Evolutionary conservation across 2,329 filamentous ascomycete species (phyloP).

Genomic region (Nemania sp.): DNA sequence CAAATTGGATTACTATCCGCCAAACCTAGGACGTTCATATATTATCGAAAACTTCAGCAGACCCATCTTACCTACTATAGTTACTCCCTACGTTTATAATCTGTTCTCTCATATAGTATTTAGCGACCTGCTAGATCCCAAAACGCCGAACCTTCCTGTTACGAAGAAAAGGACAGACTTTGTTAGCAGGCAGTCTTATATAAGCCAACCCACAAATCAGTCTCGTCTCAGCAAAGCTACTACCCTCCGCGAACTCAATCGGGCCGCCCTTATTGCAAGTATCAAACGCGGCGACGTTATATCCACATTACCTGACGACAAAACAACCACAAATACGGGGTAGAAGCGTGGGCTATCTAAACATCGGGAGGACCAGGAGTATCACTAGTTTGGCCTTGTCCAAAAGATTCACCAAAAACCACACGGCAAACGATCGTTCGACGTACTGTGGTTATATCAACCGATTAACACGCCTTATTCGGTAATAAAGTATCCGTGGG

Average conservation of each 20-base stretch:
- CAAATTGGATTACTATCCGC: slow-evolving; percentile 42
- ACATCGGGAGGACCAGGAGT: slow-evolving; percentile 47
- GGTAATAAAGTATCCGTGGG: slow-evolving; percentile 67
- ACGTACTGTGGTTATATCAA: slow-evolving; percentile 75
- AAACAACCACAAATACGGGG: slow-evolving; percentile 52
- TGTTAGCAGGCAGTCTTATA: slow-evolving; percentile 26
- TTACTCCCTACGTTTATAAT: slow-evolving; percentile 69
- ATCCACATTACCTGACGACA: slow-evolving; percentile 49
- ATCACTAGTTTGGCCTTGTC: slow-evolving; percentile 73
- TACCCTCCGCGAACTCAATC: slow-evolving; percentile 14
- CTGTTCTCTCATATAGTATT: slow-evolving; percentile 68
- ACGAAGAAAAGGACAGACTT: slow-evolving; percentile 38
- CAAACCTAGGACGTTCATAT: slow-evolving; percentile 22
- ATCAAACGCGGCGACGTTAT: slow-evolving; percentile 54
- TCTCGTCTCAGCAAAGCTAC: neutral
- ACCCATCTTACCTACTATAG: slow-evolving; percentile 54
- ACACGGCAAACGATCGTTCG: slow-evolving; percentile 50
- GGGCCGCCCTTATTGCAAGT: slow-evolving; percentile 29
- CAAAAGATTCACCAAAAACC: slow-evolving; percentile 53
- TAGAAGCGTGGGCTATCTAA: slow-evolving; percentile 59
- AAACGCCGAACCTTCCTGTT: slow-evolving; percentile 36
- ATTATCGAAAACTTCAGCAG: neutral
- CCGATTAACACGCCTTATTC: slow-evolving; percentile 72
- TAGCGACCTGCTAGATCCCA: slow-evolving; percentile 51
- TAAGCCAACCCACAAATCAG: neutral